Base-by-base conservation (phyloP, 345 rosid genomes). In the Moringa oleifera region DNA sequence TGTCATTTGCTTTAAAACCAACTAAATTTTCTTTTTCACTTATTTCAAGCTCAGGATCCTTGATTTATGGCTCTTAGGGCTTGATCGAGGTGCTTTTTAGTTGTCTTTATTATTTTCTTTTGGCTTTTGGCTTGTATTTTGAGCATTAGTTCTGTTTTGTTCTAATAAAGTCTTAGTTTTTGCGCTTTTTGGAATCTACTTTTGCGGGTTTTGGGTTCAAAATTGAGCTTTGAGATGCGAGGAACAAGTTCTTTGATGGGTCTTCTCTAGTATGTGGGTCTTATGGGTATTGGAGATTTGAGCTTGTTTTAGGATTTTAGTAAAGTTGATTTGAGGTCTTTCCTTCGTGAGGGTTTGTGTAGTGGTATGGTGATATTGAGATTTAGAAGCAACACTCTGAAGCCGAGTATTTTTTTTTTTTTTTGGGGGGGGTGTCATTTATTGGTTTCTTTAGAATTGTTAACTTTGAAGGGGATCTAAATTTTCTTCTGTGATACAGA, bases 81-180 rank as follows among this genome's bases (percentile, higher is more conserved):
- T 83, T 66, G 83, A 80, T 81, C 79, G 72, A 78, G 69, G 63
- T 69, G 37, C 46, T 63, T 75, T 33, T 70, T 65, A 37, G 23
- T 55, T 67, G 45, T 46, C 25, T 25, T 24, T 20, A 59, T 61
- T 31, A 20, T 60, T 18, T 46, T 61, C 6, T 61, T n/a, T n/a
- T 37, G 11, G 28, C 12, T 70, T 37, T 51, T 59, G 36, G 62
- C 21, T 51, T 67, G 13, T 76, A 47, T 36, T 51, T 65, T 33
- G 53, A 55, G 70, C 54, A 23, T 57, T 15, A 45, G 11, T 63
- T 68, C 23, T 41, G 19, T 64, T 62, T 50, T 55, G 20, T 50
- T 62, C 13, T 9, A n/a, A 2, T 21, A 20, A 61, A 61, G 61
- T 67, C 61, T 4, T 20, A 23, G 62, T 65, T 47, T 72, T 61